A percentile compares a stretch with the other conserved stretches of the same genome.
Evolutionary conservation across 2,329 filamentous ascomycete species (phyloP).

Genomic region (Dactylonectria estremocensis): DNA sequence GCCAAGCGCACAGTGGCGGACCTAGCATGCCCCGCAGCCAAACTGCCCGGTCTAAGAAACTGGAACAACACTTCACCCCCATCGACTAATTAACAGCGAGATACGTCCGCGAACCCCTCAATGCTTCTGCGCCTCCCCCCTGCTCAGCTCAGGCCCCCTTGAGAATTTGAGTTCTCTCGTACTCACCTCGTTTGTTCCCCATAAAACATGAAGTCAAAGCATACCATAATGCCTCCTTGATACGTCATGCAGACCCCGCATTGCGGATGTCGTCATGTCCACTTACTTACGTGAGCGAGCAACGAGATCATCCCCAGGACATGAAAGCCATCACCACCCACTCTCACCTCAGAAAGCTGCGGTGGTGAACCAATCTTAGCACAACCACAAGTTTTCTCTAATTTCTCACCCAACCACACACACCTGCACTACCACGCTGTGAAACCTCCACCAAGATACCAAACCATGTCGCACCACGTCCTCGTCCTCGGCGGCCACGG

Average conservation of each 20-base stretch:
- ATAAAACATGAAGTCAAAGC: conserved; percentile 5
- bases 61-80: neutral
- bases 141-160: neutral
- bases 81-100: neutral
- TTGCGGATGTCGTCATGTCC: conserved; percentile 34
- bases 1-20: neutral
- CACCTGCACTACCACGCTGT: neutral
- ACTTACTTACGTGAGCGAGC: conserved; percentile 32
- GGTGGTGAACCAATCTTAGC: neutral
- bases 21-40: neutral
- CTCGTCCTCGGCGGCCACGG: conserved; percentile 87
- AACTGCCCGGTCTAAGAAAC: neutral
- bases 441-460: neutral
- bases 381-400: too few species aligned
- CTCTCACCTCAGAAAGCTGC: neutral
- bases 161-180: neutral
- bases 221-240: conserved; percentile 9
- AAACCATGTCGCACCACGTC: conserved; percentile 65
- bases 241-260: conserved; percentile 34
- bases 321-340: conserved; percentile 16
- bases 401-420: conserved; percentile 14
- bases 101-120: neutral
- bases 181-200: neutral
- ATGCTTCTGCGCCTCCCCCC: neutral
- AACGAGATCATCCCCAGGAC: neutral